Base-by-base conservation (phyloP, 2,329 filamentous ascomycete species). In the Cladophialophora exuberans region DNA sequence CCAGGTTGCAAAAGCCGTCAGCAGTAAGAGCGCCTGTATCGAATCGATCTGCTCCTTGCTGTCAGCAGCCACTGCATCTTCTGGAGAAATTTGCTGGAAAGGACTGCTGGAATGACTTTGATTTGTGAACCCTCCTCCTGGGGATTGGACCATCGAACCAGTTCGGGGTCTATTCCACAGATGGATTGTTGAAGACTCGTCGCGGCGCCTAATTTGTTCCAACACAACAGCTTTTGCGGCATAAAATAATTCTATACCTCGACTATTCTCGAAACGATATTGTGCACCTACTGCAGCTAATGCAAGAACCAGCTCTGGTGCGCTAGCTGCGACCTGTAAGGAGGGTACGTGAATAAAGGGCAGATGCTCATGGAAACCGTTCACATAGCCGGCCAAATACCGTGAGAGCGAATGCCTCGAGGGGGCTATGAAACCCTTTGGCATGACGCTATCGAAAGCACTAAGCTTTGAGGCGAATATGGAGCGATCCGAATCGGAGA, bases 1-100 rank as follows among this genome's bases (percentile, higher is more conserved):
- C 82, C 82, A 84, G 0, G 81, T 83, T 10, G 80, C 80, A 65
- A 83, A 79, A 0, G 81, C 81, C 52, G 82, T 83, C n/a, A 84
- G 71, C 2, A 80, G 66, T 7, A 79, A 62, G 20, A 80, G 75
- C 0, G 78, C 77, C 48, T 76, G 74, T 35, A 79, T 77, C 5
- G 77, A 73, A 60, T 79, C 76, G 70, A 79, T 76, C 46, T 75
- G 72, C 22, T 74, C 73, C 62, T 76, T 73, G 11, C 72, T 73
- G 56, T 77, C 75, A 52, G 75, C 23, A 26, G 55, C 42, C 11
- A 61, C 46, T n/a, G 54, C 52, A 25, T 53, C 51, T 42, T 62
- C 63, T 3, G 60, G 51, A 6, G 60, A 56, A 13, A 59, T 25
- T n/a, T 60, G 66, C 53, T 76, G 74, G 48, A 76, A 77, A 4